phyloP scores from a whole-genome alignment of 192 early-diverging fungal genomes.

The Cladochytrium replicatum region DNA sequence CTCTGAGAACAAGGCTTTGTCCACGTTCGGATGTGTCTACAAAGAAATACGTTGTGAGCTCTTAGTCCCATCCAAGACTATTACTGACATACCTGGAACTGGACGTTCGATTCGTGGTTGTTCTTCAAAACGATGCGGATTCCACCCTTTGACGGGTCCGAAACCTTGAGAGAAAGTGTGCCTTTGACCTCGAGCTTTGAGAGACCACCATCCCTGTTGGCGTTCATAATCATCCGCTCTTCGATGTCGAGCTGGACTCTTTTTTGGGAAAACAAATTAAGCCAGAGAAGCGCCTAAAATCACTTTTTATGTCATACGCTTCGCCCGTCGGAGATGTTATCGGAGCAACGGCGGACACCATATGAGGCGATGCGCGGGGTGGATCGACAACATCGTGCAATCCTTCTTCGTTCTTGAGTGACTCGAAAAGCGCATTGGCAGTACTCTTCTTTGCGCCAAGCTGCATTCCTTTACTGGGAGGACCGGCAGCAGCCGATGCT shows the following conservation, averaged over 20 bases:
- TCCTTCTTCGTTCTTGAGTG: constrained; percentile 75
- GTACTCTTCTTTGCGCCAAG: constrained; percentile 87
- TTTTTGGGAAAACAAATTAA: neutral
- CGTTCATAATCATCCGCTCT: constrained; percentile 74
- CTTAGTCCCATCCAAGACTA: neutral
- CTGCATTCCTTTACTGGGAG: constrained; percentile 80
- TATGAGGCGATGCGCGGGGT: neutral
- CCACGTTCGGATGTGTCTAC: constrained; percentile 94
- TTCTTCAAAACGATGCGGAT: constrained; percentile 55
- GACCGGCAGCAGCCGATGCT: no score
- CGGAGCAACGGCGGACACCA: neutral
- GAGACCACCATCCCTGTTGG: constrained; percentile 84
- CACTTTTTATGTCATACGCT: constrained; percentile 22
- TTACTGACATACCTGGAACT: constrained; percentile 63
- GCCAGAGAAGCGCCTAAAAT: neutral
- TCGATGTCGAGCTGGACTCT: constrained; percentile 82
- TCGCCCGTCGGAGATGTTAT: constrained; percentile 9
- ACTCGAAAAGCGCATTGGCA: constrained; percentile 66
- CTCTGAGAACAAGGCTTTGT: constrained; percentile 74
- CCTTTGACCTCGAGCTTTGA: constrained; percentile 93
- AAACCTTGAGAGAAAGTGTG: constrained; percentile 69
- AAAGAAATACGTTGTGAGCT: neutral
- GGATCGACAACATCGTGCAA: constrained; percentile 30
- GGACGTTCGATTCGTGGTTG: constrained; percentile 53
- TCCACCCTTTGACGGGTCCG: constrained; percentile 50